phyloP scores from a whole-genome alignment of 306 rosid species.

The Lathyrus sativus region DNA sequence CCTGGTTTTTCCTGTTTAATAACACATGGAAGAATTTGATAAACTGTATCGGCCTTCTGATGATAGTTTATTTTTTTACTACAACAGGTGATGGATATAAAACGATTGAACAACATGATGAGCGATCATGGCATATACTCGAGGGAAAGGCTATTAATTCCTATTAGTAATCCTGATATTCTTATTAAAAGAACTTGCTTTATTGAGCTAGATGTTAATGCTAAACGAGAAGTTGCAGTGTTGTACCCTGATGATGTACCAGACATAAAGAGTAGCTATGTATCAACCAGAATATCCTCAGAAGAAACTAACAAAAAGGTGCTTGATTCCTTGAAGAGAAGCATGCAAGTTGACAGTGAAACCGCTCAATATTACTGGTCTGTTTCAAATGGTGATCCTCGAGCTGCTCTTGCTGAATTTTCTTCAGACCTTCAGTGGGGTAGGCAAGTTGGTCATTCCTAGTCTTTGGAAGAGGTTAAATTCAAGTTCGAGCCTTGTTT shows the following conservation, averaged over 20 bases:
- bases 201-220: conserved; percentile 70
- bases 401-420: conserved; percentile 81
- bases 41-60: background rate
- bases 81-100: conserved; percentile 79
- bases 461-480: background rate
- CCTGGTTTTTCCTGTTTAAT: too few species aligned
- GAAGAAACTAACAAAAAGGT: conserved; percentile 67
- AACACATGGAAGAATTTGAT: background rate
- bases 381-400: conserved; percentile 82
- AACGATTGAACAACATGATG: conserved; percentile 93
- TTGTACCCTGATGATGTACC: conserved; percentile 73
- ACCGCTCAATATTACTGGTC: conserved; percentile 86
- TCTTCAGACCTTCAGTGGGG: conserved; percentile 85
- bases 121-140: conserved; percentile 96
- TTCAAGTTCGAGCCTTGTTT: conserved; percentile 9
- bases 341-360: conserved; percentile 89
- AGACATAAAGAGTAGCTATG: conserved; percentile 25
- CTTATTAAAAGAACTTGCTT: conserved; percentile 68
- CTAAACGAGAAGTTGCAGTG: conserved; percentile 92
- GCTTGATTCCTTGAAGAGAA: conserved; percentile 73
- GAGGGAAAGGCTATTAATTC: conserved; percentile 86
- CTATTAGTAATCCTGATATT: conserved; percentile 62
- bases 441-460: conserved; percentile 53
- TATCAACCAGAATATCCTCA: conserved; percentile 45
- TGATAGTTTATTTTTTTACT: background rate